These are phyloP conservation scores for Salix dunnii DNA, from an alignment of 345 rosid species.

Conservation along the genomic window DNA sequence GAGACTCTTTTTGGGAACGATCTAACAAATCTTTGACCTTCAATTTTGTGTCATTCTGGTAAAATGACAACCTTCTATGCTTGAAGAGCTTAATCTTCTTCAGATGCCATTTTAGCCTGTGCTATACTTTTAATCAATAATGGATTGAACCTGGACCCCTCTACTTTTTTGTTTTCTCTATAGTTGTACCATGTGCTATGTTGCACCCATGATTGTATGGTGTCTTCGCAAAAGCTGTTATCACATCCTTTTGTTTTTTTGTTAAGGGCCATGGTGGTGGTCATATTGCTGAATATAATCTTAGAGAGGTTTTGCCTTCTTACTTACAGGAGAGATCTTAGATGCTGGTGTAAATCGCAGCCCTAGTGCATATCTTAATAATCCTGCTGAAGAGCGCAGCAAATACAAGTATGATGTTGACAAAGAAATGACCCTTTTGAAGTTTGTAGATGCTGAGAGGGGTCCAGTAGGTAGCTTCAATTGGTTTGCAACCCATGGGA, in stretches of 20 bases:
- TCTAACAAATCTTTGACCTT: not conserved
- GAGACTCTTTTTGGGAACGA: not conserved
- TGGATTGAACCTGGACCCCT: not conserved
- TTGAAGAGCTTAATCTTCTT: not conserved
- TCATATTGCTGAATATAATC: not conserved
- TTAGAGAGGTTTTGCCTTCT: conserved; percentile 12
- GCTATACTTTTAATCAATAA: not conserved
- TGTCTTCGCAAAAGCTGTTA: not conserved
- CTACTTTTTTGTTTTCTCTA: not conserved
- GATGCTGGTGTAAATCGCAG: conserved; percentile 96
- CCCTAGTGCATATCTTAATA: conserved; percentile 95
- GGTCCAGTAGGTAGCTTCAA: conserved; percentile 96
- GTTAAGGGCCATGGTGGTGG: not conserved
- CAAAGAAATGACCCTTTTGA: conserved; percentile 92
- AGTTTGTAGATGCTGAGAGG: conserved; percentile 88
- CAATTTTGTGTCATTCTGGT: not conserved
- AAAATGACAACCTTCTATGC: not conserved
- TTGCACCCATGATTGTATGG: not conserved
- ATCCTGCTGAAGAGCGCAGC: conserved; percentile 69
- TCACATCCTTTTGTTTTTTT: not conserved
- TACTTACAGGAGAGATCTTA: conserved; percentile 70
- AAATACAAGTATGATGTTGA: conserved; percentile 79
- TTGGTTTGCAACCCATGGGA: conserved; percentile 99
- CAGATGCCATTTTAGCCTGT: not conserved
- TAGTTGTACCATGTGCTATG: not conserved